These are phyloP conservation scores for Wickerhamiella sergipiensis DNA, from an alignment of 805 yeast species.

Conservation along the genomic window DNA sequence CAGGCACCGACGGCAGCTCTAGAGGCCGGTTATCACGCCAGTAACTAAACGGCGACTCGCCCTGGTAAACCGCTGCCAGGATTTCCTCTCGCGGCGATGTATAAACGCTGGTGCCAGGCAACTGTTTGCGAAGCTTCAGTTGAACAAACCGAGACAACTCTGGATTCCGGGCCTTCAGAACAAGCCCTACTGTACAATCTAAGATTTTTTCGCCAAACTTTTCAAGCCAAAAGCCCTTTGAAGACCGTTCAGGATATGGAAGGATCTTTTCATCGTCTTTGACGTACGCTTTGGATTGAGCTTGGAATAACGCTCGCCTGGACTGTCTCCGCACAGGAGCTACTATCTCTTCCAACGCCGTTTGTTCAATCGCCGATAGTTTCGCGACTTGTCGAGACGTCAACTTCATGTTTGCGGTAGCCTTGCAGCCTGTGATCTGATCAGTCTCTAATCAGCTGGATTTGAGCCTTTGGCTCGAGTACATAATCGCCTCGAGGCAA, in stretches of 20 bases:
- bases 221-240: slow-evolving; percentile 11
- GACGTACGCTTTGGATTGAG: slow-evolving; percentile 7
- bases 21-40: slow-evolving; percentile 4
- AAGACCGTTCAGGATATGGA: slow-evolving; percentile 15
- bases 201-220: slow-evolving; percentile 6
- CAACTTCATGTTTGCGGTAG: neutral
- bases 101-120: slow-evolving; percentile 4
- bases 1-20: neutral
- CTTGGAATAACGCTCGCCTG: slow-evolving; percentile 3
- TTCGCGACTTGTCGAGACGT: neutral
- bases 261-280: slow-evolving; percentile 14
- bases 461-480: no score
- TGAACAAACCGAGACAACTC: slow-evolving; percentile 3
- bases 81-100: slow-evolving; percentile 5
- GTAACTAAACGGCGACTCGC: slow-evolving; percentile 9
- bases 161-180: slow-evolving; percentile 2
- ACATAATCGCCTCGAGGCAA: no score
- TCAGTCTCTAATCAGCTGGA: no score
- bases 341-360: slow-evolving; percentile 6
- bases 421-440: no score
- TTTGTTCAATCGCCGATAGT: slow-evolving; percentile 3
- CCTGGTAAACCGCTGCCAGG: slow-evolving; percentile 8
- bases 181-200: neutral
- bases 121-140: slow-evolving; percentile 8
- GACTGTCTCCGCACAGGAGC: neutral